Evolutionary conservation across 805 yeast species (phyloP), one percentile per base, ranked within the genome.

Genomic region (Cyberlindnera galapagoensis): DNA sequence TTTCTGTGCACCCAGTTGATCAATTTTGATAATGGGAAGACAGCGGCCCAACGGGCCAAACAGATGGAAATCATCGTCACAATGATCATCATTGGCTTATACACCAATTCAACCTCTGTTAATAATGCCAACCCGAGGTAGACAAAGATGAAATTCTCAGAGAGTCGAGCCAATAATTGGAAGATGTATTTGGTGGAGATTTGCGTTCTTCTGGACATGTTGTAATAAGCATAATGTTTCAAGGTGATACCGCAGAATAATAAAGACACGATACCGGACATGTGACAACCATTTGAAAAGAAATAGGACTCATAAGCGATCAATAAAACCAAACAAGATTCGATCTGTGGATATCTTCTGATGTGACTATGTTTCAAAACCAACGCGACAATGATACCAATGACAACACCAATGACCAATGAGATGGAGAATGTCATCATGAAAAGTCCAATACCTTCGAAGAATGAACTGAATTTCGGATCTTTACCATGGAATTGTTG

Each of bases 251-350:
- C 98, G 56, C 97, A 90, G 62, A 92, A 92, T 44, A 92, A 62
- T 44, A 92, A 66, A 2, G 97, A 87, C 6, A 90, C 97, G 43
- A 90, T 90, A 28, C 99, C 99, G 6, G 97, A 88, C 98, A 92
- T 92, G 56, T 94, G 98, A 49, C 97, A 94, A 30, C 98, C 99
- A 52, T 92, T 92, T 26, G 97, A 88, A 59, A 92, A 92, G 65
- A 92, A 92, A 59, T 92, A 92, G 0, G 97, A 86, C 49, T 87
- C 95, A 56, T 92, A 92, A 12, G 97, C 97, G 54, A 88, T 78
- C 45, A 92, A 62, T 27, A 92, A 62, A 18, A 92, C 94, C 34
- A 92, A 56, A 57, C 97, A 94, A 18, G 97, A 84, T 63, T 92
- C 99, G 49, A 92, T 85, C 56, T 87, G 94, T n/a, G 97, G 97